A percentile compares a stretch with the other conserved stretches of the same genome.
phyloP scores from a whole-genome alignment of 2,329 filamentous ascomycete species.

The Trichoderma guizhouense region DNA sequence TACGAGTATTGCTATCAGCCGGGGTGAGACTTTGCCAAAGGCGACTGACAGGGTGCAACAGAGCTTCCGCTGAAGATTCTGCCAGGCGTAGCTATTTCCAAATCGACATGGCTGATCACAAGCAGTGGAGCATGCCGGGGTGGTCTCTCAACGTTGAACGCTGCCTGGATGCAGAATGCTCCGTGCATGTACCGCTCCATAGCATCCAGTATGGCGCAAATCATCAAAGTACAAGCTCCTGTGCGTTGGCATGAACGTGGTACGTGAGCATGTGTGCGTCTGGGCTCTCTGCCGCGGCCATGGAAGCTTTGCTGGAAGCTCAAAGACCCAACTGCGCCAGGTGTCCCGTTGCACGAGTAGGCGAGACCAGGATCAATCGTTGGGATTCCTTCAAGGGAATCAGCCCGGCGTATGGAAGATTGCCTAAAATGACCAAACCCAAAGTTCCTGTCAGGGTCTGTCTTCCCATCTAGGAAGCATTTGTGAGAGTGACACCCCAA shows the following conservation, averaged over 20 bases:
- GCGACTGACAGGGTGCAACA: constrained; percentile 1
- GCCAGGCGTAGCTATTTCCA: constrained; percentile 16
- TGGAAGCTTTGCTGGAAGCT: neutral
- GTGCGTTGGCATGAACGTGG: neutral
- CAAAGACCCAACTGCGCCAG: neutral
- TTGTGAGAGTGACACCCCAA: neutral
- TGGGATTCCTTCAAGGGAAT: neutral
- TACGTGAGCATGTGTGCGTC: neutral
- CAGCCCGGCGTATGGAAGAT: neutral
- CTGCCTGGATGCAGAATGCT: neutral
- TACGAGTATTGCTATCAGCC: neutral
- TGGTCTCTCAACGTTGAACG: neutral
- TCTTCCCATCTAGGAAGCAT: neutral
- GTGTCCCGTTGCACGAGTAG: neutral
- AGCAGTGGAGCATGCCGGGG: neutral
- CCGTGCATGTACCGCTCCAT: neutral
- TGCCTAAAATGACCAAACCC: neutral
- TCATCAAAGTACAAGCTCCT: neutral
- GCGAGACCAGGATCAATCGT: neutral
- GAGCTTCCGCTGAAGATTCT: constrained; percentile 8
- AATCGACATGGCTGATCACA: constrained; percentile 6
- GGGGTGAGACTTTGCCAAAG: neutral
- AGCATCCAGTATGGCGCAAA: neutral
- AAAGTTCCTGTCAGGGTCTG: neutral
- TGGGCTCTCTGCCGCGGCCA: neutral